Percentiles rank a stretch among this genome's conserved stretches.
phyloP scores from a whole-genome alignment of 257 asterid genomes.

The Nicotiana obtusifolia region DNA sequence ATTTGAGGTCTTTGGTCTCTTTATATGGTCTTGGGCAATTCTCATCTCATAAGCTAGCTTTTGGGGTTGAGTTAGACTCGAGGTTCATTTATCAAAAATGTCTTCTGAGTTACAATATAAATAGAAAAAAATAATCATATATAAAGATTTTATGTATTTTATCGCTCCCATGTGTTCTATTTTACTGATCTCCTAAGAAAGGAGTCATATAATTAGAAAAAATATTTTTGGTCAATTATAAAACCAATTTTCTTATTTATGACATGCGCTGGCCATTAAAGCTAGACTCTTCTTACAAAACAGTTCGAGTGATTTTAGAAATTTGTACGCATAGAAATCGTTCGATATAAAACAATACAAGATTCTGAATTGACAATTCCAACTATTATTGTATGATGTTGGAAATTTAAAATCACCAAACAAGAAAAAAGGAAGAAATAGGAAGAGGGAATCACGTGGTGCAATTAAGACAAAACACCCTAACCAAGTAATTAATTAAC shows the following conservation, averaged over 20 bases:
- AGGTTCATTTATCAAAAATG: too few relatives aligned
- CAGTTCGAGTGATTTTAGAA: neutral
- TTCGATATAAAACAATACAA: neutral
- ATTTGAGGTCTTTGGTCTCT: too few relatives aligned
- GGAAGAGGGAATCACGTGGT: slow-evolving; percentile 45
- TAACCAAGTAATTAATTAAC: slow-evolving; percentile 65
- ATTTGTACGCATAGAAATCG: neutral
- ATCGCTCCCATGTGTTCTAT: too few relatives aligned
- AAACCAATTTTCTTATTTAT: neutral
- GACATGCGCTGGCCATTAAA: too few relatives aligned
- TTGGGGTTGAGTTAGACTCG: too few relatives aligned
- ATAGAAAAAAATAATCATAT: too few relatives aligned
- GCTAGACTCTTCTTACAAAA: neutral
- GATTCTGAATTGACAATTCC: slow-evolving; percentile 3
- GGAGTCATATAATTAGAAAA: neutral
- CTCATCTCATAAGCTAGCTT: too few relatives aligned
- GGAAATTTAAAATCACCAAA: neutral
- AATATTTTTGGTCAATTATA: neutral
- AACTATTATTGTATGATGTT: neutral
- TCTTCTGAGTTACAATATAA: too few relatives aligned
- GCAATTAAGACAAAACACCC: slow-evolving; percentile 91
- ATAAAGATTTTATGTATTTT: too few relatives aligned
- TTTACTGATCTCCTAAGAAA: neutral
- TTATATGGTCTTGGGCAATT: too few relatives aligned
- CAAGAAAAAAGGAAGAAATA: neutral